Evolutionary conservation across 768 basidiomycete genomes (phyloP).

Genomic region (Podaxis carcinomalis): DNA sequence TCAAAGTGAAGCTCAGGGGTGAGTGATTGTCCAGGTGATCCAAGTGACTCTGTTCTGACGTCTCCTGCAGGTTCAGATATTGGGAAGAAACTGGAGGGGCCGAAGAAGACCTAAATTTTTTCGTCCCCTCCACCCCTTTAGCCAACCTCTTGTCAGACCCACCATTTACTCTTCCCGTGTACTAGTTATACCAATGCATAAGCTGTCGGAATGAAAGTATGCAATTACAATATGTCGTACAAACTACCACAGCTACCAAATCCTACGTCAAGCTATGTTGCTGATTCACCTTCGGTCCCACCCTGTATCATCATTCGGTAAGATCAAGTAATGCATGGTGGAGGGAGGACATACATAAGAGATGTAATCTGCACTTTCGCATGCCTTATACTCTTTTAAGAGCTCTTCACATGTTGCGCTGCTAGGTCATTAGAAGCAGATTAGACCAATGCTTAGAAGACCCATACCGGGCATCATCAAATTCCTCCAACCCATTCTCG

Average conservation of each 20-base stretch:
- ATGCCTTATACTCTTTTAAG: conserved; percentile 92
- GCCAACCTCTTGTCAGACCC: neutral
- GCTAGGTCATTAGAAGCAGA: conserved; percentile 5
- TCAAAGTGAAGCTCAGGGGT: conserved; percentile 91
- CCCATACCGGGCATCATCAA: conserved; percentile 90
- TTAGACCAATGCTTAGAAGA: neutral
- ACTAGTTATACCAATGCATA: conserved; percentile 3
- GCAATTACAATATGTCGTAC: neutral
- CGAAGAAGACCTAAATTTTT: conserved; percentile 47
- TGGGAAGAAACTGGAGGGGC: conserved; percentile 80
- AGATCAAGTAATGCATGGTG: neutral
- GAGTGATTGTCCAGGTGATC: conserved; percentile 20
- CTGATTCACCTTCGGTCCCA: conserved; percentile 11
- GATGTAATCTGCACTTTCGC: conserved; percentile 94
- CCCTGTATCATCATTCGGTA: conserved; percentile 7
- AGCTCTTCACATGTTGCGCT: conserved; percentile 86
- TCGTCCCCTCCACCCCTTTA: conserved; percentile 5
- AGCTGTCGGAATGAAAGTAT: conserved; percentile 1
- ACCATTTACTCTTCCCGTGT: neutral
- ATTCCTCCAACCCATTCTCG: conserved; percentile 88
- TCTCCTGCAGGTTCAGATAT: conserved; percentile 59
- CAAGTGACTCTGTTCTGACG: conserved; percentile 8
- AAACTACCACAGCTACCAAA: neutral
- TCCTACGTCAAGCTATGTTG: neutral
- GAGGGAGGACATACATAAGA: conserved; percentile 59